Evolutionary conservation across 768 basidiomycete species (phyloP).

Genomic region (Kwoniella sp.): DNA sequence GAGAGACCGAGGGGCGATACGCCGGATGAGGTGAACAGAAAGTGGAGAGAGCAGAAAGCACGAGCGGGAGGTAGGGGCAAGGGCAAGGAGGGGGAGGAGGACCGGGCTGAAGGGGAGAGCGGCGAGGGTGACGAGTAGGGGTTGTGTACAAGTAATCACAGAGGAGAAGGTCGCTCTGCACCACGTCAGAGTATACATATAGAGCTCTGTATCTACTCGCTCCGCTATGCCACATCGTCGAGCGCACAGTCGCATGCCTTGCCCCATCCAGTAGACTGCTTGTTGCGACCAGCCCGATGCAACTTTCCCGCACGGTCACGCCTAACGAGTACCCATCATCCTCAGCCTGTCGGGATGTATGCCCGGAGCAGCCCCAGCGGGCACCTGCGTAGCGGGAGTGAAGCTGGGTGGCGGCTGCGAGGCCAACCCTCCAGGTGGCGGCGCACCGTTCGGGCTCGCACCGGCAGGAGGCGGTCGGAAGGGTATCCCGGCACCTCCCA

Average conservation of each 20-base stretch:
- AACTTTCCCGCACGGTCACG: too few species aligned
- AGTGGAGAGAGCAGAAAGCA: slow-evolving; percentile 61
- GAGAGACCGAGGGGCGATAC: slow-evolving; percentile 64
- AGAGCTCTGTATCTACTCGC: not conserved
- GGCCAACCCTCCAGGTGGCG: slow-evolving; percentile 14
- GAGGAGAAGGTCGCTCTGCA: too few species aligned
- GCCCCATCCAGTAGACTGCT: too few species aligned
- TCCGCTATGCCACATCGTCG: too few species aligned
- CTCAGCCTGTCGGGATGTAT: slow-evolving; percentile 48
- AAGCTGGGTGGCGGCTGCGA: slow-evolving; percentile 19
- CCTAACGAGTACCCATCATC: slow-evolving; percentile 41
- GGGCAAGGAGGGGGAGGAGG: slow-evolving; percentile 12
- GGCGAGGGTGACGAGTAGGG: not conserved
- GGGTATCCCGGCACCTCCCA: not conserved
- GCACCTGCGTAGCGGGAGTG: slow-evolving; percentile 4
- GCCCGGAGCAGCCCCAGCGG: slow-evolving; percentile 19
- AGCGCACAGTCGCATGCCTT: too few species aligned
- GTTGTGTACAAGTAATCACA: too few species aligned
- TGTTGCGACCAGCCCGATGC: too few species aligned
- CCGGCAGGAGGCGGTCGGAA: slow-evolving; percentile 7
- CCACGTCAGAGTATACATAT: not conserved
- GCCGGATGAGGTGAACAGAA: slow-evolving; percentile 69
- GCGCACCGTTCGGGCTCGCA: slow-evolving; percentile 7
- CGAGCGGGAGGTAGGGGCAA: slow-evolving; percentile 9
- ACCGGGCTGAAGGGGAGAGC: not conserved